A percentile compares a stretch with the other conserved stretches of the same genome.
Evolutionary conservation across 164 flowering plant species (phyloP).

Genomic region (Cinnamomum chago): DNA sequence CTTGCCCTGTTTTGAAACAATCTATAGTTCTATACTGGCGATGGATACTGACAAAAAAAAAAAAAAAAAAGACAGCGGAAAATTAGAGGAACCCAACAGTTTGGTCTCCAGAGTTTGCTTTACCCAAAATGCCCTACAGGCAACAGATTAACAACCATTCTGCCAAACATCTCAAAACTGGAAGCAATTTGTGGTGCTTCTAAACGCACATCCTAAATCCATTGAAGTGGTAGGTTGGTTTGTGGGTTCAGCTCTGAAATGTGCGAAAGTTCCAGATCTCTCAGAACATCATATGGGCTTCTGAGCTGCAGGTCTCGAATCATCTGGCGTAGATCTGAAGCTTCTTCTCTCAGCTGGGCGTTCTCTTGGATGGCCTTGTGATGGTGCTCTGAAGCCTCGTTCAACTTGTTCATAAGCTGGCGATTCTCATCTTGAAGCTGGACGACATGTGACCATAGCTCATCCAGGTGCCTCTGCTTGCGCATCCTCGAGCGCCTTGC

Average conservation of each 20-base stretch:
- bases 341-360: slow-evolving; percentile 2
- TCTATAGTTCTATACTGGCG: not conserved
- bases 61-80: not conserved
- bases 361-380: slow-evolving; percentile 31
- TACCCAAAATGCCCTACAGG: not conserved
- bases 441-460: slow-evolving; percentile 78
- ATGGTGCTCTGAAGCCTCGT: slow-evolving; percentile 50
- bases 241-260: slow-evolving; percentile 36
- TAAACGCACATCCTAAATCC: slow-evolving; percentile 30
- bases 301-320: not conserved
- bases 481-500: slow-evolving; percentile 90
- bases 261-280: slow-evolving; percentile 39
- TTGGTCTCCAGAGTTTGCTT: not conserved
- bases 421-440: slow-evolving; percentile 74
- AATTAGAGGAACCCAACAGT: not conserved
- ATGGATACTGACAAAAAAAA: not conserved
- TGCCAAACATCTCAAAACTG: not conserved
- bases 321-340: not conserved
- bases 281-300: slow-evolving; percentile 35
- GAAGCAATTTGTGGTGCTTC: not conserved
- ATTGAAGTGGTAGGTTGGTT: slow-evolving; percentile 34
- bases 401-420: slow-evolving; percentile 75
- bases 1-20: not conserved
- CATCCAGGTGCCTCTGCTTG: slow-evolving; percentile 84
- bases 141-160: not conserved